A percentile compares a stretch with the other conserved stretches of the same genome.
These are phyloP conservation scores for Collybia nuda DNA, from an alignment of 768 basidiomycete genomes.

Conservation along the genomic window DNA sequence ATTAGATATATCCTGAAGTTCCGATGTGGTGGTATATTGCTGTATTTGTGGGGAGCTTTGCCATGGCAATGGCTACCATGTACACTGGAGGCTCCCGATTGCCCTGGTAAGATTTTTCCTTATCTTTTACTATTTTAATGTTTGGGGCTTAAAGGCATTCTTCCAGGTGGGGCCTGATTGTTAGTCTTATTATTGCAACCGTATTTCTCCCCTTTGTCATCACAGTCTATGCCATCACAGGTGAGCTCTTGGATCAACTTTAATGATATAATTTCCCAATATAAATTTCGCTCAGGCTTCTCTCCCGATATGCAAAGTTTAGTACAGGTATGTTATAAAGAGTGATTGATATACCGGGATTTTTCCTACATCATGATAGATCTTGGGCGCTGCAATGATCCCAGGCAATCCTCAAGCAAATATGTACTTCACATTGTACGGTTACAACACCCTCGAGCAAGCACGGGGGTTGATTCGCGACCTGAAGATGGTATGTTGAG, in stretches of 20 bases:
- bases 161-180: conserved; percentile 48
- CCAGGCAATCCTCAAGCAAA: conserved; percentile 52
- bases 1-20: background rate
- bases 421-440: conserved; percentile 46
- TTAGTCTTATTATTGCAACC: conserved; percentile 48
- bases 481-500: conserved; percentile 58
- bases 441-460: conserved; percentile 47
- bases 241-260: conserved; percentile 11
- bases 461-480: conserved; percentile 55
- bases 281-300: conserved; percentile 22
- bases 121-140: background rate
- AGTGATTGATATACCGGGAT: background rate
- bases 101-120: background rate
- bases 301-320: conserved; percentile 34
- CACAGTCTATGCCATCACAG: conserved; percentile 53
- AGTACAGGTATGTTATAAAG: conserved; percentile 23
- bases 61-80: background rate
- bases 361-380: conserved; percentile 25
- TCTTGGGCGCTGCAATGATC: conserved; percentile 47
- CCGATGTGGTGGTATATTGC: conserved; percentile 3
- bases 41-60: conserved; percentile 1
- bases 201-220: conserved; percentile 53
- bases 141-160: background rate
- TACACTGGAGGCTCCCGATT: background rate
- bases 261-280: background rate